Conservation (phyloP, 2,329 filamentous ascomycete genomes). For the Fusarium sp. region DNA sequence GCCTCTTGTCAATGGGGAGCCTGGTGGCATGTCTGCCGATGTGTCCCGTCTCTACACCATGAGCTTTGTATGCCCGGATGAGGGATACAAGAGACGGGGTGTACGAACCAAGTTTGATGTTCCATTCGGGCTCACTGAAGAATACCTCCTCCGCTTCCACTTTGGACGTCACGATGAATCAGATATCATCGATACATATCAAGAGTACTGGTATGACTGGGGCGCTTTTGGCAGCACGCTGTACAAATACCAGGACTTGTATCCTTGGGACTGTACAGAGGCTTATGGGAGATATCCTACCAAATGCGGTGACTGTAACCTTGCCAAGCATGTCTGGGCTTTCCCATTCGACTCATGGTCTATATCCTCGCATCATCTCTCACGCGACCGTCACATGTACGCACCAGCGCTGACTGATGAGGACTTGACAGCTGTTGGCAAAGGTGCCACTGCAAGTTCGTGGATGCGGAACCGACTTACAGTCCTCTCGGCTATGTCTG, state of each 20-base stretch:
- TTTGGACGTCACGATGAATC: constrained; percentile 53
- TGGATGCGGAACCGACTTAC: constrained; percentile 52
- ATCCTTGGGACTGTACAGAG: constrained; percentile 61
- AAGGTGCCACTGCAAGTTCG: constrained; percentile 31
- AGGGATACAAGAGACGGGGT: constrained; percentile 40
- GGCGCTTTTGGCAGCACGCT: constrained; percentile 52
- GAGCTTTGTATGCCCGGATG: constrained; percentile 52
- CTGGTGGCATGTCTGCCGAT: background rate
- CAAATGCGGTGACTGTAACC: constrained; percentile 53
- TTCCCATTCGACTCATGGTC: constrained; percentile 59
- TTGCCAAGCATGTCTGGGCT: constrained; percentile 57
- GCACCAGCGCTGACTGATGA: constrained; percentile 30
- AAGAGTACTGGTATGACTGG: constrained; percentile 60
- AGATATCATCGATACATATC: constrained; percentile 55
- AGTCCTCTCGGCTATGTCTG: constrained; percentile 47
- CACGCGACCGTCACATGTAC: constrained; percentile 51
- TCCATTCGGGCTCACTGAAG: constrained; percentile 54
- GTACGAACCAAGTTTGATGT: constrained; percentile 50
- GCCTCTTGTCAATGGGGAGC: constrained; percentile 30
- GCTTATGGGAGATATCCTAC: constrained; percentile 52
- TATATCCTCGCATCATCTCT: constrained; percentile 52
- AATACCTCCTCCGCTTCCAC: constrained; percentile 54
- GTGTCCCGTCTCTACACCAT: constrained; percentile 49
- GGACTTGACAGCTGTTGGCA: constrained; percentile 19
- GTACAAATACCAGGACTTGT: constrained; percentile 55